Conservation (phyloP, 495 filamentous ascomycete genomes). For the Penicillium silybi region DNA sequence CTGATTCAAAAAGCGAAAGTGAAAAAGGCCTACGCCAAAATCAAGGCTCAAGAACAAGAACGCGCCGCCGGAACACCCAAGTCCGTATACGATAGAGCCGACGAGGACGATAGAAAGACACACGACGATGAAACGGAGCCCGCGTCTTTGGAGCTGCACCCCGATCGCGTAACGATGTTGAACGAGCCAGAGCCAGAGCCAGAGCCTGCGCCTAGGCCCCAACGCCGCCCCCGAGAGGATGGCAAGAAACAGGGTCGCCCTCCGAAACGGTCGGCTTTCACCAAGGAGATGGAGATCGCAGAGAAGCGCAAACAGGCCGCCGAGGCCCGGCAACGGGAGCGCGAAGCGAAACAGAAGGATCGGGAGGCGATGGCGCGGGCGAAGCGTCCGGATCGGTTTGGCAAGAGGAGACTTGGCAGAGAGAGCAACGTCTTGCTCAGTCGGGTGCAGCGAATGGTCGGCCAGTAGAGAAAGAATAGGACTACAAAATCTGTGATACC, state of each 20-base stretch:
- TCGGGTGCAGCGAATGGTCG: slow-evolving; percentile 72
- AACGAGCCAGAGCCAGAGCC: slow-evolving; percentile 45
- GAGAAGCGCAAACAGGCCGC: slow-evolving; percentile 60
- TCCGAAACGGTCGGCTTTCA: slow-evolving; percentile 65
- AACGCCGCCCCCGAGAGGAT: slow-evolving; percentile 15
- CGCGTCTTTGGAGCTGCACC: slow-evolving; percentile 60
- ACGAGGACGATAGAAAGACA: slow-evolving; percentile 15
- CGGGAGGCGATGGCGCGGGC: slow-evolving; percentile 73
- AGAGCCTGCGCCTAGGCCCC: slow-evolving; percentile 20
- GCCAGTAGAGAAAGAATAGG: slow-evolving; percentile 15
- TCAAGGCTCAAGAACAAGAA: slow-evolving; percentile 64
- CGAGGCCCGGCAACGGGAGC: slow-evolving; percentile 55
- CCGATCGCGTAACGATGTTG: slow-evolving; percentile 66
- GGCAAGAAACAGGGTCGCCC: slow-evolving; percentile 30
- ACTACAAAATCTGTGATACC: slow-evolving; percentile 22
- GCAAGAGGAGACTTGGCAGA: slow-evolving; percentile 77
- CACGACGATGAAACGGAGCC: slow-evolving; percentile 18
- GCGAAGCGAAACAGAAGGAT: slow-evolving; percentile 57
- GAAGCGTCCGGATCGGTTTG: slow-evolving; percentile 66
- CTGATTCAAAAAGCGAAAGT: slow-evolving; percentile 92
- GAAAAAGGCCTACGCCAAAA: slow-evolving; percentile 87
- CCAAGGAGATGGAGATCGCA: slow-evolving; percentile 70
- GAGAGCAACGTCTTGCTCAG: slow-evolving; percentile 81
- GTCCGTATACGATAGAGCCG: slow-evolving; percentile 32
- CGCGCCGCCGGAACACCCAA: slow-evolving; percentile 27